phyloP scores from a whole-genome alignment of 441 rosid genomes.

The Mallotus repandus region DNA sequence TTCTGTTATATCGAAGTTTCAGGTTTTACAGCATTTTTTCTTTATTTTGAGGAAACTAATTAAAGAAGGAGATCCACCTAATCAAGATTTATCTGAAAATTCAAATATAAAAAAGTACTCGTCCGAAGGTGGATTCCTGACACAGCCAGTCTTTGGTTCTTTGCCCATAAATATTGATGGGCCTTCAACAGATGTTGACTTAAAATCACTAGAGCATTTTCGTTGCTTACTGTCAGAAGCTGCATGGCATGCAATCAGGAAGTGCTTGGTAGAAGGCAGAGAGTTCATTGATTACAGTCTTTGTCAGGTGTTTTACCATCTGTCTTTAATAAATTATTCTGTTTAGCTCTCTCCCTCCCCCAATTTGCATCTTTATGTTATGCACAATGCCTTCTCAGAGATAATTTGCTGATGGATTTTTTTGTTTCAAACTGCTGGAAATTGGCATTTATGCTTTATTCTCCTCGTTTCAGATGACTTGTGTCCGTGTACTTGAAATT shows the following conservation, averaged over 20 bases:
- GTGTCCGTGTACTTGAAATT: conserved; percentile 90
- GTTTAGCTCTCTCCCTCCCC: conserved; percentile 12
- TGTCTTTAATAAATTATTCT: conserved; percentile 17
- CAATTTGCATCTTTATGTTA: neutral
- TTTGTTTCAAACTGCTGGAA: neutral
- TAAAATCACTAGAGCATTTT: conserved; percentile 49
- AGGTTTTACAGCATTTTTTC: conserved; percentile 79
- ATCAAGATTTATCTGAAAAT: conserved; percentile 38
- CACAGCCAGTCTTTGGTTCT: conserved; percentile 58
- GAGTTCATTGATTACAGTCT: conserved; percentile 65
- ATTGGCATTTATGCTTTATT: conserved; percentile 14
- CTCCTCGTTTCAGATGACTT: conserved; percentile 77
- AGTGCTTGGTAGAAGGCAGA: conserved; percentile 87
- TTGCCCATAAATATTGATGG: conserved; percentile 33
- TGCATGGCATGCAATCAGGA: conserved; percentile 71
- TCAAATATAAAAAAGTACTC: conserved; percentile 38
- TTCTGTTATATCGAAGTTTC: conserved; percentile 64
- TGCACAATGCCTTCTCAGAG: conserved; percentile 6
- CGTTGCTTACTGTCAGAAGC: conserved; percentile 53
- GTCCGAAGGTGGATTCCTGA: conserved; percentile 86
- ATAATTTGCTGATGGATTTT: neutral
- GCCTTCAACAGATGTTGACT: conserved; percentile 38
- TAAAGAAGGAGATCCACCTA: conserved; percentile 55
- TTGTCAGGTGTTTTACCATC: conserved; percentile 67
- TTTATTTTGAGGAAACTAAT: conserved; percentile 78